Conservation (phyloP, 345 rosid species). For the Pistacia atlantica region DNA sequence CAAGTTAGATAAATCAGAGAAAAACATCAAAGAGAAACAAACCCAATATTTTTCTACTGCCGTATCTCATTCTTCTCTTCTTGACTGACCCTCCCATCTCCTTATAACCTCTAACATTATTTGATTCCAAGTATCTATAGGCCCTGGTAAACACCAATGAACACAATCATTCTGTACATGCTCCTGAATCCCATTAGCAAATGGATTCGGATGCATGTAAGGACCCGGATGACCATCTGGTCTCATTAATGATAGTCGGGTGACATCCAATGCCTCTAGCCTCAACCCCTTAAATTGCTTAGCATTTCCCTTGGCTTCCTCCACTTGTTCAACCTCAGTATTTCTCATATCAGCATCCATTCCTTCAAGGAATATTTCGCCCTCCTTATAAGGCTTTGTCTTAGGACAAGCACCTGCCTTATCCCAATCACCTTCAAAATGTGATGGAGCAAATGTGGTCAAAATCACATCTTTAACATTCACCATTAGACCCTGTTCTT, state of each 20-base stretch:
- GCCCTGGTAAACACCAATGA: slow-evolving; percentile 98
- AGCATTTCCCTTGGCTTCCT: slow-evolving; percentile 40
- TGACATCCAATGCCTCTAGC: slow-evolving; percentile 74
- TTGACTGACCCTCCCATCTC: slow-evolving; percentile 47
- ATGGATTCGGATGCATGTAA: slow-evolving; percentile 77
- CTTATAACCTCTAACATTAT: slow-evolving; percentile 62
- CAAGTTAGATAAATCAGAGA: background rate
- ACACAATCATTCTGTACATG: slow-evolving; percentile 90
- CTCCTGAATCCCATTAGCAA: slow-evolving; percentile 69
- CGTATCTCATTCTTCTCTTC: slow-evolving; percentile 24
- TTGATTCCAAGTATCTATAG: slow-evolving; percentile 92
- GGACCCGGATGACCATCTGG: slow-evolving; percentile 97
- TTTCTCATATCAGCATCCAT: slow-evolving; percentile 73
- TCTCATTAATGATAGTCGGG: slow-evolving; percentile 66
- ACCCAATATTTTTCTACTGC: background rate
- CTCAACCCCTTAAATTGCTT: slow-evolving; percentile 31
- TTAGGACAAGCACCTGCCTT: slow-evolving; percentile 84
- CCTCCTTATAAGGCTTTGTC: slow-evolving; percentile 68
- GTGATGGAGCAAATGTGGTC: slow-evolving; percentile 86
- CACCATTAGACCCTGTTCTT: slow-evolving; percentile 33
- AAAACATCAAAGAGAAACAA: background rate
- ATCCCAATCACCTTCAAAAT: slow-evolving; percentile 97
- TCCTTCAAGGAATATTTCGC: slow-evolving; percentile 68
- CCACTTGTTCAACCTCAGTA: slow-evolving; percentile 68
- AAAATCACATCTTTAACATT: slow-evolving; percentile 42